phyloP scores from a whole-genome alignment of 1,284 basidiomycete species.

The Irpex lacteus region DNA sequence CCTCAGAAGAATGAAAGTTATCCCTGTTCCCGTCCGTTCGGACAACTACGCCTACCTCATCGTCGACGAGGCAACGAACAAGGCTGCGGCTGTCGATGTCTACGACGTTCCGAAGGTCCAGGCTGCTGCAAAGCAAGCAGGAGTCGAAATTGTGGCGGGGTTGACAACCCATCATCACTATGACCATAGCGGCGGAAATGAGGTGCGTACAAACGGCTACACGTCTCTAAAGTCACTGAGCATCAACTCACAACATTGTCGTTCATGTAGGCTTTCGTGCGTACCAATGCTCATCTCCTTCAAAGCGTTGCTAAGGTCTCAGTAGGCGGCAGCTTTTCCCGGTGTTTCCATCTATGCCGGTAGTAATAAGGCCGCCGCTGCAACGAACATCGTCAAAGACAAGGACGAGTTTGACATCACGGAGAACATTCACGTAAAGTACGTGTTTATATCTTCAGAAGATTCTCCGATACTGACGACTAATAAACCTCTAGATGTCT shows the following conservation, averaged over 20 bases:
- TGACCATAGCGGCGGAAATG: conserved; percentile 90
- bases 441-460: conserved; percentile 11
- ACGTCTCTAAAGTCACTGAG: not conserved
- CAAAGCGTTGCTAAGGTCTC: not conserved
- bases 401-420: conserved; percentile 75
- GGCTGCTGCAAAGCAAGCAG: conserved; percentile 61
- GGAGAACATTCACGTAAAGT: conserved; percentile 72
- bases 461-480: not conserved
- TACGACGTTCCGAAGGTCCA: conserved; percentile 80
- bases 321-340: conserved; percentile 60
- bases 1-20: conserved; percentile 57
- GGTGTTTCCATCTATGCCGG: conserved; percentile 83
- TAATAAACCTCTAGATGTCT: conserved; percentile 56
- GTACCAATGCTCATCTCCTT: conserved; percentile 24
- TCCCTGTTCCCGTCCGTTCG: conserved; percentile 73
- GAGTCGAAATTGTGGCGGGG: conserved; percentile 70
- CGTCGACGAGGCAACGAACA: conserved; percentile 67
- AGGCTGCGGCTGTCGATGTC: conserved; percentile 80
- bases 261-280: conserved; percentile 48
- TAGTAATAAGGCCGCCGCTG: conserved; percentile 63
- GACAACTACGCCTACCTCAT: conserved; percentile 92
- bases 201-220: conserved; percentile 36
- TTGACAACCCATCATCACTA: conserved; percentile 89
- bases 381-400: conserved; percentile 78
- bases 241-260: conserved; percentile 2